These are phyloP conservation scores for Dioscorea cayenensis DNA, from an alignment of 116 monocot species.

Conservation along the genomic window DNA sequence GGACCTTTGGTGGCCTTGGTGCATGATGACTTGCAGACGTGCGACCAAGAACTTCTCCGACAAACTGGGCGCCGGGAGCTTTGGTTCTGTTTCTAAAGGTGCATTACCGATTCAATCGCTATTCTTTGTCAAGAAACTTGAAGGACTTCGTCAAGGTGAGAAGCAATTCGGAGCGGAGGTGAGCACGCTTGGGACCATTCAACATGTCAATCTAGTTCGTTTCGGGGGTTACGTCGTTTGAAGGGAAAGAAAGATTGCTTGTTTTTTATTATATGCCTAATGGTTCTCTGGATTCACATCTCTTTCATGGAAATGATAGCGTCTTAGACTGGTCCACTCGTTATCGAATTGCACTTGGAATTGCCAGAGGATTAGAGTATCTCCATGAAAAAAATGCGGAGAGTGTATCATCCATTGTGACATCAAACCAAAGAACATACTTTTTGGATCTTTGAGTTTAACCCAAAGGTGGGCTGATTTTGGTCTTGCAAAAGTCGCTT, in stretches of 20 bases:
- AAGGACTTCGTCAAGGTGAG: not conserved
- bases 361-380: no score
- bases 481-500: constrained; percentile 31
- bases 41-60: constrained; percentile 21
- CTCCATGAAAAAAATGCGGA: no score
- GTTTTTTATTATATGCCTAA: constrained; percentile 34
- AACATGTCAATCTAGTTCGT: no score
- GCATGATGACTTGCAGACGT: not conserved
- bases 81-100: not conserved
- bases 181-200: constrained; percentile 12
- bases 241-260: constrained; percentile 21
- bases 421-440: constrained; percentile 42
- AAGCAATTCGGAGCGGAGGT: constrained; percentile 15
- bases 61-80: constrained; percentile 17
- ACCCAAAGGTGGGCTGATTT: constrained; percentile 30
- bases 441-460: constrained; percentile 19
- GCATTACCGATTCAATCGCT: not conserved
- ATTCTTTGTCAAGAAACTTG: not conserved
- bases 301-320: not conserved
- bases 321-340: constrained; percentile 14
- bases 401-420: constrained; percentile 34
- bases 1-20: no score
- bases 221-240: not conserved
- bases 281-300: constrained; percentile 21
- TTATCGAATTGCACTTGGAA: not conserved